phyloP scores from a whole-genome alignment of 768 basidiomycete genomes.

The Boletus patriciae region DNA sequence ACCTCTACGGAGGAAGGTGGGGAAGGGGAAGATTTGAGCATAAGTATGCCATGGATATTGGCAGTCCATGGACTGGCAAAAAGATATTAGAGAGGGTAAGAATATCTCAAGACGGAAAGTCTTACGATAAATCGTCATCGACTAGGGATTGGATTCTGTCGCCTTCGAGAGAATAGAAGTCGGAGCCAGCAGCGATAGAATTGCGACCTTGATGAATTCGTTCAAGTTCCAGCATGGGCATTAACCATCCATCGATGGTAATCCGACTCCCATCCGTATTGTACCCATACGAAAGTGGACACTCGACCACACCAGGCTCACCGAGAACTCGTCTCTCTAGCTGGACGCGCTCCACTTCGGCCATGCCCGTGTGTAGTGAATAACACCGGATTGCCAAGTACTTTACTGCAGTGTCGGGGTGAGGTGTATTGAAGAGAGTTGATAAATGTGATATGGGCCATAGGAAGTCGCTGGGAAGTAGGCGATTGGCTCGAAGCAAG shows the following conservation, averaged over 20 bases:
- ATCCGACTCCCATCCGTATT: constrained; percentile 46
- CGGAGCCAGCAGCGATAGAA: constrained; percentile 41
- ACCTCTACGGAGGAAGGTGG: constrained; percentile 38
- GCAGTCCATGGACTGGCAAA: constrained; percentile 51
- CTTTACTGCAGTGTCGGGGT: constrained; percentile 63
- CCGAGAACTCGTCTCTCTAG: constrained; percentile 66
- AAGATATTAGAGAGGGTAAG: constrained; percentile 14
- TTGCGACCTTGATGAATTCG: constrained; percentile 56
- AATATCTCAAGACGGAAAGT: neutral
- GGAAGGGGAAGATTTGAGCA: constrained; percentile 50
- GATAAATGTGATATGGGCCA: constrained; percentile 58
- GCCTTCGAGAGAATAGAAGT: constrained; percentile 47
- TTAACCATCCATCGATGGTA: constrained; percentile 75
- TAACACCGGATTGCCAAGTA: constrained; percentile 79
- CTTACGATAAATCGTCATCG: constrained; percentile 57
- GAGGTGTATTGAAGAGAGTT: constrained; percentile 45
- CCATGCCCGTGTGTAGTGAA: constrained; percentile 72
- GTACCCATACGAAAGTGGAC: constrained; percentile 55
- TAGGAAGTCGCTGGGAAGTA: constrained; percentile 56
- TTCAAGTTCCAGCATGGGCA: constrained; percentile 68
- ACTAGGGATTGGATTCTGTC: constrained; percentile 38
- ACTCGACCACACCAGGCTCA: constrained; percentile 57
- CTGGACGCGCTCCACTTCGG: constrained; percentile 69
- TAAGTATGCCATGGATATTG: constrained; percentile 65
- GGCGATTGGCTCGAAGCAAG: constrained; percentile 69